Conservation (phyloP, 1,284 basidiomycete species). For the Meira nashicola region DNA sequence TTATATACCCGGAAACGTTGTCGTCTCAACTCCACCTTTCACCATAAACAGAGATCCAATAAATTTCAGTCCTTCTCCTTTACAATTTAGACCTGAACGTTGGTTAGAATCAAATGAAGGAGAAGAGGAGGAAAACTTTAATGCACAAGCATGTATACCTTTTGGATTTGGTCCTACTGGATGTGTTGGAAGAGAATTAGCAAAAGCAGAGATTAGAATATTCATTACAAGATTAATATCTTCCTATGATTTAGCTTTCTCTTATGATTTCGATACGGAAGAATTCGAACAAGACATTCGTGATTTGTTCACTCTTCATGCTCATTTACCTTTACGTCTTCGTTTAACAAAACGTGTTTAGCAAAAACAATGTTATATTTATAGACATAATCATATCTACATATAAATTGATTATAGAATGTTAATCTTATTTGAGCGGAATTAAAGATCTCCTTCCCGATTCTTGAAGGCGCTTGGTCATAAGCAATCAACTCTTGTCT, state of each 20-base stretch:
- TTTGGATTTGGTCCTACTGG: slow-evolving; percentile 9
- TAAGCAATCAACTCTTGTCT: no score
- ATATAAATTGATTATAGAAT: no score
- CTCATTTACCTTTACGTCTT: background rate
- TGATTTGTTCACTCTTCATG: background rate
- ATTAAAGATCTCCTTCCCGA: no score
- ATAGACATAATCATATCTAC: no score
- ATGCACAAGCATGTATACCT: slow-evolving; percentile 4
- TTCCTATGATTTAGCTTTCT: slow-evolving; percentile 2
- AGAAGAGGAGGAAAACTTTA: background rate
- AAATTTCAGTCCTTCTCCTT: slow-evolving; percentile 11
- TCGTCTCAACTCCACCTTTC: background rate
- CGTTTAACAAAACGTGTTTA: no score
- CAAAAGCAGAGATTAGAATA: slow-evolving; percentile 9
- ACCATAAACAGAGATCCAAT: slow-evolving; percentile 4
- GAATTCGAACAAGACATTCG: background rate
- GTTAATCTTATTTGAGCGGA: no score
- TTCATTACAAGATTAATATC: background rate
- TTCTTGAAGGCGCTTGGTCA: no score
- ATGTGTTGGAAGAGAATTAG: slow-evolving; percentile 6
- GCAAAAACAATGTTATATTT: no score
- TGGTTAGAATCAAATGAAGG: slow-evolving; percentile 34
- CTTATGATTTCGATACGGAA: slow-evolving; percentile 4
- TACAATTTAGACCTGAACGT: slow-evolving; percentile 44
- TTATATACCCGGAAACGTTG: slow-evolving; percentile 6